These are phyloP conservation scores for Fusarium sp. DNA, from an alignment of 2,329 filamentous ascomycete genomes.

Conservation along the genomic window DNA sequence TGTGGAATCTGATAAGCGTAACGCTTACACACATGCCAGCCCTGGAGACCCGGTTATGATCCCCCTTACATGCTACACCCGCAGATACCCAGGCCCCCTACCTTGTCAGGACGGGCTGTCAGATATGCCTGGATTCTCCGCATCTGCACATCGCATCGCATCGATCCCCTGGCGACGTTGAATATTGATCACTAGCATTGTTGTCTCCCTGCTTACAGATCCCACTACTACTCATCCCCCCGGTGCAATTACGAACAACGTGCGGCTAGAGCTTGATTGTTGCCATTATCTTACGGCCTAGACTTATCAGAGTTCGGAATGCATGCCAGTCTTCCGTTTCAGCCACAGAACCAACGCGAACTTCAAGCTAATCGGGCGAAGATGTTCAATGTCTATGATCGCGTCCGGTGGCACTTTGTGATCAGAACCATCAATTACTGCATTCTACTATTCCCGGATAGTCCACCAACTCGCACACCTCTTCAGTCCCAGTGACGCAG, in stretches of 20 bases:
- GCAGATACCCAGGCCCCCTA: neutral
- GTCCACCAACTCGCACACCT: slow-evolving; percentile 21
- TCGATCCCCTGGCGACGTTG: slow-evolving; percentile 1
- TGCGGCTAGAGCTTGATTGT: neutral
- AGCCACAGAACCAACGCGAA: slow-evolving; percentile 27
- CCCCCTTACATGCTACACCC: slow-evolving; percentile 18
- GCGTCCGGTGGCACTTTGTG: slow-evolving; percentile 1
- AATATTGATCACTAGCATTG: neutral
- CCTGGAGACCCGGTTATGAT: slow-evolving; percentile 5
- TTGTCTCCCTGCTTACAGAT: slow-evolving; percentile 22
- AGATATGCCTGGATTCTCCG: slow-evolving; percentile 20
- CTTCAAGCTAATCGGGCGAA: slow-evolving; percentile 2
- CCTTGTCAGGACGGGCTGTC: neutral
- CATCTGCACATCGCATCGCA: slow-evolving; percentile 10
- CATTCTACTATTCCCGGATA: slow-evolving; percentile 16
- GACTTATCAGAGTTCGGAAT: slow-evolving; percentile 27
- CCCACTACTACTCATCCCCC: slow-evolving; percentile 1
- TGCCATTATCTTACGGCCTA: slow-evolving; percentile 9
- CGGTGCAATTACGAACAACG: slow-evolving; percentile 4
- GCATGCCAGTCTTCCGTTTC: slow-evolving; percentile 44
- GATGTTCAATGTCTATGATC: slow-evolving; percentile 14
- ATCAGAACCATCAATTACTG: neutral
- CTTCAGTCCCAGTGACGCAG: slow-evolving; percentile 28
- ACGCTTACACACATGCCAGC: neutral
- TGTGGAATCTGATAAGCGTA: slow-evolving; percentile 29